These are phyloP conservation scores for Sporothrix pallida DNA, from an alignment of 2,329 filamentous ascomycete genomes.

Conservation along the genomic window DNA sequence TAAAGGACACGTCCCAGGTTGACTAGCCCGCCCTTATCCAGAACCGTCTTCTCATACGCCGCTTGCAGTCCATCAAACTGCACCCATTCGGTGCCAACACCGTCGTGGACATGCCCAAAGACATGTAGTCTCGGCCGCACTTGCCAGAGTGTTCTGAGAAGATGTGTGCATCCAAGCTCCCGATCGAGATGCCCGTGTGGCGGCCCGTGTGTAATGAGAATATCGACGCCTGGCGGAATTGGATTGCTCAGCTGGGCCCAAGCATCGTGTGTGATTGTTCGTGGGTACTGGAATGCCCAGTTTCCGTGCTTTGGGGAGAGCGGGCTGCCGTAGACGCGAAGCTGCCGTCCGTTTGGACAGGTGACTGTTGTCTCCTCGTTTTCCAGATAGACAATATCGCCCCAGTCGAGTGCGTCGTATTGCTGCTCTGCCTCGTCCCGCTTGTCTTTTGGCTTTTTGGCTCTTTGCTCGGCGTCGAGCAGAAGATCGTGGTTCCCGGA, in stretches of 20 bases:
- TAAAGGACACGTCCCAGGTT: slow-evolving; percentile 21
- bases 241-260: slow-evolving; percentile 38
- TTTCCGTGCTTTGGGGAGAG: slow-evolving; percentile 45
- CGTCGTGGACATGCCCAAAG: slow-evolving; percentile 49
- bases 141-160: slow-evolving; percentile 45
- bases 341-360: slow-evolving; percentile 42
- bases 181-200: slow-evolving; percentile 46
- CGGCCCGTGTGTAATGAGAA: slow-evolving; percentile 48
- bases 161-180: slow-evolving; percentile 41
- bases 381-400: slow-evolving; percentile 46
- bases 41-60: slow-evolving; percentile 32
- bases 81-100: slow-evolving; percentile 34
- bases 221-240: slow-evolving; percentile 42
- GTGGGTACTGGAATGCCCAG: slow-evolving; percentile 52
- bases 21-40: slow-evolving; percentile 25
- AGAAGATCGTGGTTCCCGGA: slow-evolving; percentile 49
- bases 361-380: slow-evolving; percentile 40
- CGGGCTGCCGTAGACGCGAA: slow-evolving; percentile 49
- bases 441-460: not conserved
- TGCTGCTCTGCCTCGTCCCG: not conserved
- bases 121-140: slow-evolving; percentile 45
- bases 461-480: slow-evolving; percentile 26
- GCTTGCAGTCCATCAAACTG: slow-evolving; percentile 33
- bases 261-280: slow-evolving; percentile 38
- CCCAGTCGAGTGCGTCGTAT: slow-evolving; percentile 42